These are phyloP conservation scores for Brassica rapa DNA, from an alignment of 345 rosid genomes.

Conservation along the genomic window DNA sequence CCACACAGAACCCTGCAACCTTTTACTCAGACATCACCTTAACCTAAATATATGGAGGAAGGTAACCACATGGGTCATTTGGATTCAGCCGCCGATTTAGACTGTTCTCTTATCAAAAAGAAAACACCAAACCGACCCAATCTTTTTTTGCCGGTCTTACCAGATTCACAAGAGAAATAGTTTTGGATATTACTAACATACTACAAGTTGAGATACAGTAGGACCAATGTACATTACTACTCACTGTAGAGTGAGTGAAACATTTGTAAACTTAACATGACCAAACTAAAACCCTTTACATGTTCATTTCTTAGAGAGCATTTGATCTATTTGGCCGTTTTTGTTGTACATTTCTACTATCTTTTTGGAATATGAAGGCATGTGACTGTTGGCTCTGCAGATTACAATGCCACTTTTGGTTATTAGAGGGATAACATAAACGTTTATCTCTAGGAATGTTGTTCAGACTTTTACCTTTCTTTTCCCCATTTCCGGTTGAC, in stretches of 20 bases:
- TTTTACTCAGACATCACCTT: constrained; percentile 5
- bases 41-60: constrained; percentile 25
- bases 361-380: constrained; percentile 86
- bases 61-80: constrained; percentile 35
- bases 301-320: constrained; percentile 55
- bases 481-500: constrained; percentile 82
- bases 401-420: not conserved
- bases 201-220: constrained; percentile 39
- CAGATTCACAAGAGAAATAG: constrained; percentile 1
- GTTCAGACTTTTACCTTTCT: constrained; percentile 57
- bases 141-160: constrained; percentile 35
- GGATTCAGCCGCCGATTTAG: constrained; percentile 36
- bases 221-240: constrained; percentile 34
- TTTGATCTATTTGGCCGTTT: constrained; percentile 70
- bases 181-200: constrained; percentile 26
- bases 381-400: constrained; percentile 73
- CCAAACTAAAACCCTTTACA: not conserved
- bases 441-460: not conserved
- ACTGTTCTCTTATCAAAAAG: constrained; percentile 9
- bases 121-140: constrained; percentile 37
- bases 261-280: constrained; percentile 27
- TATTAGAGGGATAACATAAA: not conserved
- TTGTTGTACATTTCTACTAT: constrained; percentile 65
- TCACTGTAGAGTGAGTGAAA: not conserved
- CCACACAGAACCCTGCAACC: constrained; percentile 36